These are phyloP conservation scores for Entophlyctis helioformis DNA, from an alignment of 192 early-diverging fungal genomes.

Conservation along the genomic window DNA sequence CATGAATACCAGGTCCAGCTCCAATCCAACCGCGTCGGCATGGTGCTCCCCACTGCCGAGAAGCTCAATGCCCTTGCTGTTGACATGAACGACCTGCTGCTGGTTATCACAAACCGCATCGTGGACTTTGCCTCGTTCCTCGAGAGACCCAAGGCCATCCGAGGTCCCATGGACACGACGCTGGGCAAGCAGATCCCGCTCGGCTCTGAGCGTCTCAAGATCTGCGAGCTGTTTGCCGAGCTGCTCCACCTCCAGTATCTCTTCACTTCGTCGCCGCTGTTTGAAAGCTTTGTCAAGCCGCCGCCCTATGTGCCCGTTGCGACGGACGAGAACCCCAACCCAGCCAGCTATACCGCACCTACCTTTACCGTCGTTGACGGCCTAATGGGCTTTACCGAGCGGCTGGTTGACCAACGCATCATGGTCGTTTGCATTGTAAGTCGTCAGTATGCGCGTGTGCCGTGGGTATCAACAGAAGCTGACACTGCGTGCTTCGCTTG, in stretches of 20 bases:
- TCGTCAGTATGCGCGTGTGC: no score
- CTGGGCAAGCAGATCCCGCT: no score
- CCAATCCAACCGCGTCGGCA: slow-evolving; percentile 13
- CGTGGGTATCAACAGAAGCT: no score
- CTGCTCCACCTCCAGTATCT: slow-evolving; percentile 73
- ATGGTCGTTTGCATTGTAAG: no score
- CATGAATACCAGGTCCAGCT: slow-evolving; percentile 38
- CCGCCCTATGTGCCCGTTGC: no score
- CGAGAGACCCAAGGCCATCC: no score
- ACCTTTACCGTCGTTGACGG: background rate
- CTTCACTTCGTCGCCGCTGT: slow-evolving; percentile 43
- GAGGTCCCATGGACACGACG: no score
- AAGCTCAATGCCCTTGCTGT: slow-evolving; percentile 42
- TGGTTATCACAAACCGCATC: slow-evolving; percentile 66
- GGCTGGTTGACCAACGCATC: no score
- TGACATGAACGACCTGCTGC: slow-evolving; percentile 84
- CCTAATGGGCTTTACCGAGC: background rate
- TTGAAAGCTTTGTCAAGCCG: slow-evolving; percentile 35
- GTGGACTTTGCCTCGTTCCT: slow-evolving; percentile 70
- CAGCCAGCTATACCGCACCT: no score
- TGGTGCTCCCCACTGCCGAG: slow-evolving; percentile 26
- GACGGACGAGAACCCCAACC: no score
- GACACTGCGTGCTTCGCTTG: no score
- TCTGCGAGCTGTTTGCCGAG: slow-evolving; percentile 98
- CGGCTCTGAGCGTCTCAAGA: slow-evolving; percentile 90